Evolutionary conservation across 768 basidiomycete genomes (phyloP).

Genomic region (Arthromyces matolae): DNA sequence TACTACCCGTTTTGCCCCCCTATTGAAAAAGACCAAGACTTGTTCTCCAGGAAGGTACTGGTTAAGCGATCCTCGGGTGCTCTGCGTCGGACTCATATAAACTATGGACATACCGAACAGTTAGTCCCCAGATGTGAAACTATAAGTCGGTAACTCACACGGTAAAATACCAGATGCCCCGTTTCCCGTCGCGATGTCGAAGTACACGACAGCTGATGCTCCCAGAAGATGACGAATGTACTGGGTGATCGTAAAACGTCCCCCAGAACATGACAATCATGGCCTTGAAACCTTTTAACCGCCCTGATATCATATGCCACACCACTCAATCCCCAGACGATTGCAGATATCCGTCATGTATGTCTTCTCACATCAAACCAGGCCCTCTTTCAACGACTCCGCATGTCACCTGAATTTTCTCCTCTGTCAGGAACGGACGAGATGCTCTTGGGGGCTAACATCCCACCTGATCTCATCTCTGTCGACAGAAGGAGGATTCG

Average conservation of each 20-base stretch:
- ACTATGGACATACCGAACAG: not conserved
- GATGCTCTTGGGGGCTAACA: conserved; percentile 40
- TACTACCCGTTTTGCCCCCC: not conserved
- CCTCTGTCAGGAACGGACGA: conserved; percentile 52
- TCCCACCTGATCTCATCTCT: conserved; percentile 49
- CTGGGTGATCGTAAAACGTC: conserved; percentile 68
- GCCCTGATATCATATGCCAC: conserved; percentile 50
- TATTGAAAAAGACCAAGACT: not conserved
- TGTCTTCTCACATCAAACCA: conserved; percentile 65
- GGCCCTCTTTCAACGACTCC: conserved; percentile 54
- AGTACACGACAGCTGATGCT: not conserved
- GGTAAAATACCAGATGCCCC: too few relatives aligned
- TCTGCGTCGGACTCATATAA: not conserved
- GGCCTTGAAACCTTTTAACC: conserved; percentile 40
- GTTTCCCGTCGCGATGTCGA: not conserved
- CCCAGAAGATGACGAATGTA: conserved; percentile 48
- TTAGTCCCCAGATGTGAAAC: not conserved
- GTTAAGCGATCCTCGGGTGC: not conserved
- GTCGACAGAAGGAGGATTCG: conserved; percentile 57
- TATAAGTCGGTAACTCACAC: not conserved
- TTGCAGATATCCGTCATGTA: conserved; percentile 61
- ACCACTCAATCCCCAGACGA: conserved; percentile 37
- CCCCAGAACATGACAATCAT: conserved; percentile 34
- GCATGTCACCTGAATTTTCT: conserved; percentile 48
- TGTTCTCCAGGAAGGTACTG: not conserved